Evolutionary conservation across 2,329 filamentous ascomycete genomes (phyloP).

Genomic region (Cladosporium halotolerans): DNA sequence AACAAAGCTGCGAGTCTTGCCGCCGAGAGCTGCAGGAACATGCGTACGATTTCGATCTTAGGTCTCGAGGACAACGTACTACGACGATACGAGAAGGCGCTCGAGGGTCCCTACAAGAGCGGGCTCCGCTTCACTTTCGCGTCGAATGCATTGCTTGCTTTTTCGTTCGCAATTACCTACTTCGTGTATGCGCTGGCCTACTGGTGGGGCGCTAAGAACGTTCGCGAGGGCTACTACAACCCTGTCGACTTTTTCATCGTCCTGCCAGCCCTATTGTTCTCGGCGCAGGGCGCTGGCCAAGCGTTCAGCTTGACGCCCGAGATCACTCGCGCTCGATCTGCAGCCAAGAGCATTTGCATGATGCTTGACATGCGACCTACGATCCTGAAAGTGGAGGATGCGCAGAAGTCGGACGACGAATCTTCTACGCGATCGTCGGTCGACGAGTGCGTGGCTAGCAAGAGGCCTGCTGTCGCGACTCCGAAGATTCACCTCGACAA

Average conservation of each 20-base stretch:
- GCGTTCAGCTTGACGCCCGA: slow-evolving; percentile 43
- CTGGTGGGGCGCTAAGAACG: slow-evolving; percentile 43
- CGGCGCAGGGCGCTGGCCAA: slow-evolving; percentile 41
- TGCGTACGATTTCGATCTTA: slow-evolving; percentile 52
- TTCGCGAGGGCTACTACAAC: slow-evolving; percentile 37
- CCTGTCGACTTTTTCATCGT: slow-evolving; percentile 42
- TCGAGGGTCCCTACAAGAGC: slow-evolving; percentile 36
- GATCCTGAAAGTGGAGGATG: slow-evolving; percentile 27
- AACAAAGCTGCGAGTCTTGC: slow-evolving; percentile 58
- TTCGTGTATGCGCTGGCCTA: slow-evolving; percentile 45
- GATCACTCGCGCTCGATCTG: slow-evolving; percentile 39
- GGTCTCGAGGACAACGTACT: slow-evolving; percentile 37
- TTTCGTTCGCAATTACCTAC: slow-evolving; percentile 41
- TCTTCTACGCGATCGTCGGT: slow-evolving; percentile 1
- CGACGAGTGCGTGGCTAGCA: not conserved
- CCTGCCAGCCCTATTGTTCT: slow-evolving; percentile 41
- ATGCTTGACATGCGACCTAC: slow-evolving; percentile 36
- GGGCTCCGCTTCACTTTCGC: slow-evolving; percentile 35
- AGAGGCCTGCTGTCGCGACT: not conserved
- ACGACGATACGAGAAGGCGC: slow-evolving; percentile 31
- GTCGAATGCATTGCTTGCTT: slow-evolving; percentile 39
- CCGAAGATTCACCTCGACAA: slow-evolving; percentile 29
- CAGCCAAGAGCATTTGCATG: slow-evolving; percentile 39
- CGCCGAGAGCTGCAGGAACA: slow-evolving; percentile 60
- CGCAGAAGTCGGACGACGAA: not conserved